Evolutionary conservation across 306 rosid genomes (phyloP), one percentile per base, ranked within the genome.

Genomic region (Arachis hypogaea): DNA sequence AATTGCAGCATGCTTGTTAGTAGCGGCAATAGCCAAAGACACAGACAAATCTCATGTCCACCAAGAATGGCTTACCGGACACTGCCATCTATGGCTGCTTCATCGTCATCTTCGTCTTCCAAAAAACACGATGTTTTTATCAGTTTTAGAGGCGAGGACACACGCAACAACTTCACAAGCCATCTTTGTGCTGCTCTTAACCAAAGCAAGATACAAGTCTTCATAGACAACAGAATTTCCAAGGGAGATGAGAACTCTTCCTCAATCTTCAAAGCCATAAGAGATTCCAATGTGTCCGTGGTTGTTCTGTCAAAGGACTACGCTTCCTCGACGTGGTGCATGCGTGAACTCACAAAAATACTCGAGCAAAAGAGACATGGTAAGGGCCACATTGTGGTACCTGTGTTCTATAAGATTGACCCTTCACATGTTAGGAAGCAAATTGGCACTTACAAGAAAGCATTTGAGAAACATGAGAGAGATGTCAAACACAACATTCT

Each of bases 71-170:
- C 29, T 38, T n/a, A 62, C 49, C 10, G 18, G 12, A 62, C 11
- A n/a, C 49, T 9, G 5, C 9, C 77, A 47, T 47, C 60, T 3
- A 47, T 59, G 58, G 47, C 46, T 44, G 18, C 55, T 49, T 49
- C 55, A 11, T 9, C 54, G 11, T 59, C 58, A 44, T 12, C 46
- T 5, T 58, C 66, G 0, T 11, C 47, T 59, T 36, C 59, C n/a
- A 61, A 47, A 10, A 72, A 10, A 60, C 50, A 72, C 6, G 77
- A 72, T 36, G 77, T 72, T 18, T 72, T 60, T 1, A 72, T 72
- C 40, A 72, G 77, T 46, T 72, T 72, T 46, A 72, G 76, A 72
- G 76, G 76, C 5, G 67, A 71, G 58, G 76, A 72, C 28, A 72
- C 77, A 0, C 77, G 77, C 51, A 47, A 72, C 12, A 60, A 22